Evolutionary conservation across 495 filamentous ascomycete species (phyloP).

Genomic region (Trypethelium eluteriae): DNA sequence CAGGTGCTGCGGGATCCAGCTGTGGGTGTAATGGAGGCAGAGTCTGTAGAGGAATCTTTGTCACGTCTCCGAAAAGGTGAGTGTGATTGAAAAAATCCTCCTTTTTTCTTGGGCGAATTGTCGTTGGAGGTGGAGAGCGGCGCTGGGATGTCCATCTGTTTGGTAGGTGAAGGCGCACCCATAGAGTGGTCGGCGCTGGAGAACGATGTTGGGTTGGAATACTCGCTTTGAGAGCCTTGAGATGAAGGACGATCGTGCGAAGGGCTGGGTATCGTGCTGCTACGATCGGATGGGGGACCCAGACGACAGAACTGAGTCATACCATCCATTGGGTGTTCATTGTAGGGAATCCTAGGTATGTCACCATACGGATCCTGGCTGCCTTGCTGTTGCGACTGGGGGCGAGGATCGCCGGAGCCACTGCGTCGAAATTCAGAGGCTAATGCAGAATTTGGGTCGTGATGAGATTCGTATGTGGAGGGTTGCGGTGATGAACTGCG

Average conservation of each 20-base stretch:
- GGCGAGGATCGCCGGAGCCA: slow-evolving; percentile 1
- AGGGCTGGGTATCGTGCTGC: slow-evolving; percentile 27
- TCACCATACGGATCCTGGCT: slow-evolving; percentile 53
- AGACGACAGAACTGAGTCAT: slow-evolving; percentile 98
- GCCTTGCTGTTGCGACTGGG: slow-evolving; percentile 36
- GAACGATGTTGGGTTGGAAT: slow-evolving; percentile 81
- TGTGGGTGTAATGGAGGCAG: slow-evolving; percentile 26
- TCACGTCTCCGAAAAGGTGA: slow-evolving; percentile 94
- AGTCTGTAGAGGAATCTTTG: slow-evolving; percentile 68
- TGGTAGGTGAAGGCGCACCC: slow-evolving; percentile 60
- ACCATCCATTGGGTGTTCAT: slow-evolving; percentile 89
- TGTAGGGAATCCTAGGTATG: slow-evolving; percentile 69
- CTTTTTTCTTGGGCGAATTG: slow-evolving; percentile 77
- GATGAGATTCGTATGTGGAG: slow-evolving; percentile 80
- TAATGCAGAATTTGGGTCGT: slow-evolving; percentile 67
- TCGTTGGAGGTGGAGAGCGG: slow-evolving; percentile 39
- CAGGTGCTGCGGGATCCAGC: slow-evolving; percentile 54
- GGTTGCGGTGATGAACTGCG: slow-evolving; percentile 83
- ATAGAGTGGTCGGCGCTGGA: slow-evolving; percentile 60
- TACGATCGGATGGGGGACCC: slow-evolving; percentile 75
- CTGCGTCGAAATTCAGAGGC: slow-evolving; percentile 51
- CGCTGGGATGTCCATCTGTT: slow-evolving; percentile 41
- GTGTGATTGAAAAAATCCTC: slow-evolving; percentile 86
- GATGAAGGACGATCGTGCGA: slow-evolving; percentile 10
- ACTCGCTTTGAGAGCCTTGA: slow-evolving; percentile 59